phyloP scores from a whole-genome alignment of 1,139 yeast genomes.

The Kodamaea suecica region DNA sequence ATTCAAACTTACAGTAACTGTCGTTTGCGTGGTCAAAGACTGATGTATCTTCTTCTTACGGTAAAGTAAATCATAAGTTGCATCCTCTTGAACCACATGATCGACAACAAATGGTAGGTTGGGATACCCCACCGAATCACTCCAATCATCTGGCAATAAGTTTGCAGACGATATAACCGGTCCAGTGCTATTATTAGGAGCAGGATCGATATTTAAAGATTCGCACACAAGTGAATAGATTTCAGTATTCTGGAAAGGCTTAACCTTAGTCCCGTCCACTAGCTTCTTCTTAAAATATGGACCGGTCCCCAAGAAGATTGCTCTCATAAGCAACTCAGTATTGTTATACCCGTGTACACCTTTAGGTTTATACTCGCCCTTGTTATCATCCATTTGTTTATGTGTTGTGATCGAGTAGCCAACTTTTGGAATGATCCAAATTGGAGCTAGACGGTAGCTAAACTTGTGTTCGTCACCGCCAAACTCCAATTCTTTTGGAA shows the following conservation, averaged over 20 bases:
- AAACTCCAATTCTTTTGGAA: conserved; percentile 65
- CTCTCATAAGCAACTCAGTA: conserved; percentile 75
- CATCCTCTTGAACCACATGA: conserved; percentile 40
- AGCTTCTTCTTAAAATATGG: conserved; percentile 58
- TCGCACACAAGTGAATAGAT: conserved; percentile 76
- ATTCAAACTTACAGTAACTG: conserved; percentile 20
- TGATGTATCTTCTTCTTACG: conserved; percentile 16
- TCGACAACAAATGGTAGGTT: conserved; percentile 50
- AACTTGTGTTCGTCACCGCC: conserved; percentile 52
- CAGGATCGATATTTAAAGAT: conserved; percentile 54
- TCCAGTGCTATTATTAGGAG: conserved; percentile 58
- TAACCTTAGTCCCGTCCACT: conserved; percentile 30
- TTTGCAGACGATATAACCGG: conserved; percentile 23
- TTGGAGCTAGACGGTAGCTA: conserved; percentile 68
- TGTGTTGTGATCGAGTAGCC: conserved; percentile 77
- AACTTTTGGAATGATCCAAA: conserved; percentile 80
- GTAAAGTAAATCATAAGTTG: conserved; percentile 55
- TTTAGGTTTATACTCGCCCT: conserved; percentile 52
- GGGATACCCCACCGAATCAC: conserved; percentile 55
- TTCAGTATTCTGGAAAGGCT: conserved; percentile 71
- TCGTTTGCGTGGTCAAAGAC: conserved; percentile 10
- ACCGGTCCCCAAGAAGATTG: conserved; percentile 75
- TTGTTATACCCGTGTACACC: conserved; percentile 89
- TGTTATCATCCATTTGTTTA: conserved; percentile 49
- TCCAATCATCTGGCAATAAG: conserved; percentile 50